Percentiles rank a stretch among this genome's conserved stretches.
Conservation (phyloP, 208 protist genomes). For the Leishmania amazonensis region DNA sequence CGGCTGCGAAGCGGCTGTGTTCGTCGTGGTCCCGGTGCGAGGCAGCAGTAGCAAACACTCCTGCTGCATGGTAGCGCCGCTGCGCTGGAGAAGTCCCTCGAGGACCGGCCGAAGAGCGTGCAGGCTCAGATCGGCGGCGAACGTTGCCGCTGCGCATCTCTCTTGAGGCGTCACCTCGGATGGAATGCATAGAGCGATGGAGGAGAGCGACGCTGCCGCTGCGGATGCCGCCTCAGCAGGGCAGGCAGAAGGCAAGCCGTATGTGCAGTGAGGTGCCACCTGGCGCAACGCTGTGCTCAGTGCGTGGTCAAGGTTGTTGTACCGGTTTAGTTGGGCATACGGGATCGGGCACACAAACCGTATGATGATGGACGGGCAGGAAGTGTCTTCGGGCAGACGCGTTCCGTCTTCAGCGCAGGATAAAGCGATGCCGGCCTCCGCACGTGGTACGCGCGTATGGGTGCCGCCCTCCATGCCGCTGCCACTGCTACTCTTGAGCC, state of each 20-base stretch:
- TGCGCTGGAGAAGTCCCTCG: conserved; percentile 1
- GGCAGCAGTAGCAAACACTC: not conserved
- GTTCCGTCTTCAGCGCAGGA: not conserved
- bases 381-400: not conserved
- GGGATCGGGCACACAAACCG: not conserved
- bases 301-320: not conserved
- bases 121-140: not conserved
- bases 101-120: not conserved
- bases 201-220: not conserved
- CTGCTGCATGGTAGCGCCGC: not conserved
- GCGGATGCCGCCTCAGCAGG: not conserved
- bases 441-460: not conserved
- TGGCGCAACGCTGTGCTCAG: not conserved
- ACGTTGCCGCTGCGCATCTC: not conserved
- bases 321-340: not conserved
- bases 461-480: not conserved
- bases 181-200: not conserved
- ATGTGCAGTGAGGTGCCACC: not conserved
- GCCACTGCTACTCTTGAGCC: not conserved
- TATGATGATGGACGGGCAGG: not conserved
- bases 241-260: not conserved
- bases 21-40: not conserved
- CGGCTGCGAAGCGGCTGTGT: not conserved
- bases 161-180: not conserved
- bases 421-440: not conserved